A percentile compares a stretch with the other conserved stretches of the same genome.
phyloP scores from a whole-genome alignment of 2,329 filamentous ascomycete genomes.

The Venturia nashicola region DNA sequence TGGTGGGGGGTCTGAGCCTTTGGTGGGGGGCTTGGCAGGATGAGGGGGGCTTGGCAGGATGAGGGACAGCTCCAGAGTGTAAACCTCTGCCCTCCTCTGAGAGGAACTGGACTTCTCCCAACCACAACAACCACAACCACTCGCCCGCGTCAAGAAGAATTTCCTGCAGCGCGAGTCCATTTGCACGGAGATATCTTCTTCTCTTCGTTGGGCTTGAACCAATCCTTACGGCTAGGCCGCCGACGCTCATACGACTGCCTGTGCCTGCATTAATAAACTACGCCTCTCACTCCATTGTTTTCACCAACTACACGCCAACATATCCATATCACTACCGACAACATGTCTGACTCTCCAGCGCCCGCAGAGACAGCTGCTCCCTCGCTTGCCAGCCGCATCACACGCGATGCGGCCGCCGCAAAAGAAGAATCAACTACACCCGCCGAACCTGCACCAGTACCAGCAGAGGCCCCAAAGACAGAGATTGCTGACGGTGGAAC shows the following conservation, averaged over 20 bases:
- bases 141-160: not conserved
- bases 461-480: not conserved
- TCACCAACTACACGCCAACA: not conserved
- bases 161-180: not conserved
- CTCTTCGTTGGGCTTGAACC: not conserved
- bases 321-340: not conserved
- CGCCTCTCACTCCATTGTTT: not conserved
- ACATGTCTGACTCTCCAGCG: slow-evolving; percentile 1
- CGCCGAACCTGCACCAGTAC: not conserved
- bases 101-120: too few species aligned
- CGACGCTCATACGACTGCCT: not conserved
- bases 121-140: not conserved
- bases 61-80: not conserved
- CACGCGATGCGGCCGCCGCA: not conserved
- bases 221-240: not conserved
- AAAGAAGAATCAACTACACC: not conserved
- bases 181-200: not conserved
- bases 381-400: slow-evolving; percentile 6
- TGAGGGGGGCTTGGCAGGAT: not conserved
- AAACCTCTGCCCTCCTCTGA: too few species aligned
- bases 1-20: too few species aligned
- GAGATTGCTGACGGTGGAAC: slow-evolving; percentile 15
- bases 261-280: not conserved
- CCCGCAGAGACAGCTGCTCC: not conserved
- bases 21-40: not conserved